Evolutionary conservation across 306 rosid genomes (phyloP).

Genomic region (Rubus idaeus): DNA sequence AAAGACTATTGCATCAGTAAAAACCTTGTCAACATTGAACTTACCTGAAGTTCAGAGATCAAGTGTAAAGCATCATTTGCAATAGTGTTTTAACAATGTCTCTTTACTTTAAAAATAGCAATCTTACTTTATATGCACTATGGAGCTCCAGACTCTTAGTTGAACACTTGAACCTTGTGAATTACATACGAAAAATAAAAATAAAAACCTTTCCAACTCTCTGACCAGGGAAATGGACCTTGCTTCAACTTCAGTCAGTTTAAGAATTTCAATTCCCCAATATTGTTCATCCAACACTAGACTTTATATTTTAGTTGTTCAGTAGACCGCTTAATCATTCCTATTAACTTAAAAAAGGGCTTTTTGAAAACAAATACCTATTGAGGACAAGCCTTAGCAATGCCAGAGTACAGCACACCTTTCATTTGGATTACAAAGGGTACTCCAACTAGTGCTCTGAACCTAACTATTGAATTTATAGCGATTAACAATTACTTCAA

Average conservation of each 20-base stretch:
- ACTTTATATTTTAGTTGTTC: background rate
- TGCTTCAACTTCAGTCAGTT: background rate
- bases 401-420: background rate
- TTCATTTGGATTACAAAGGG: too few species aligned
- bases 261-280: too few species aligned
- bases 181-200: too few species aligned
- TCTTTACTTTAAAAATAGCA: background rate
- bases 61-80: constrained; percentile 42
- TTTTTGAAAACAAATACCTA: too few species aligned
- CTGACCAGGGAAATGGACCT: too few species aligned
- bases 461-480: background rate
- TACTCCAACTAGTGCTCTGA: background rate
- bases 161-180: too few species aligned
- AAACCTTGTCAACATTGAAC: constrained; percentile 33
- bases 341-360: background rate
- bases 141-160: background rate
- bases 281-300: background rate
- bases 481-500: background rate
- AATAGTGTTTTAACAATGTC: background rate
- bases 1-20: constrained; percentile 22
- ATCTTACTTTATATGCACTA: background rate
- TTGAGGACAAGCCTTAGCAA: background rate
- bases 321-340: background rate
- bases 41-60: constrained; percentile 45
- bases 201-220: too few species aligned